phyloP scores from a whole-genome alignment of 2,329 filamentous ascomycete genomes.

The Xylariaceae sp. region DNA sequence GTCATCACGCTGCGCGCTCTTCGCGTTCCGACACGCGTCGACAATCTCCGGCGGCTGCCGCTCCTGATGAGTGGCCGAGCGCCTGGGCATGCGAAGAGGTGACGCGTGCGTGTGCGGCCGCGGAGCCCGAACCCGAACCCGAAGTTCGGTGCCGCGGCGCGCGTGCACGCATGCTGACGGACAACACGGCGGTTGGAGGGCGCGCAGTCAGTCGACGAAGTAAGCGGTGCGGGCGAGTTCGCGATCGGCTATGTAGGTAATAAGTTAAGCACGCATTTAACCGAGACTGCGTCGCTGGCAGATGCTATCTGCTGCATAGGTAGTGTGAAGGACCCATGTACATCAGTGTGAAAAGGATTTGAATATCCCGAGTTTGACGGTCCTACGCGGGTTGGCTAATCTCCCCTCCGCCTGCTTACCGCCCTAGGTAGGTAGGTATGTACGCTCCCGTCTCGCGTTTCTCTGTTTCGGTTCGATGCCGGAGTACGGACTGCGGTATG shows the following conservation, averaged over 20 bases:
- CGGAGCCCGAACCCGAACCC: conserved; percentile 26
- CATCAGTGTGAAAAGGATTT: too few relatives aligned
- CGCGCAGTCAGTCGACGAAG: conserved; percentile 32
- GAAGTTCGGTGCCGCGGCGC: conserved; percentile 28
- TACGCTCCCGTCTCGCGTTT: background rate
- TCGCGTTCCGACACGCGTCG: conserved; percentile 30
- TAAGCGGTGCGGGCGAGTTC: conserved; percentile 10
- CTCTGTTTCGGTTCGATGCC: background rate
- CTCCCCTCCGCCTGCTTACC: background rate
- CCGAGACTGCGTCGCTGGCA: too few relatives aligned
- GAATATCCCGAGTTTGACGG: background rate
- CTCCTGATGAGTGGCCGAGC: conserved; percentile 28
- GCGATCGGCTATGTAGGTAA: too few relatives aligned
- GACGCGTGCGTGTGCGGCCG: conserved; percentile 16
- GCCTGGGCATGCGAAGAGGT: conserved; percentile 34
- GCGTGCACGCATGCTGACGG: conserved; percentile 35
- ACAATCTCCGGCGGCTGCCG: conserved; percentile 32
- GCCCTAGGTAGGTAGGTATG: too few relatives aligned
- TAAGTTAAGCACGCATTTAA: too few relatives aligned
- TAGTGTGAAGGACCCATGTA: too few relatives aligned
- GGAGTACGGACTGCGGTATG: too few relatives aligned
- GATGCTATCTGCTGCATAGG: too few relatives aligned
- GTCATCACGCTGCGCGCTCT: conserved; percentile 33
- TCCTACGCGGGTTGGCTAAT: background rate
- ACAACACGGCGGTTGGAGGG: conserved; percentile 32